A percentile compares a stretch with the other conserved stretches of the same genome.
Conservation (phyloP, 2,329 filamentous ascomycete genomes). For the Pseudocercospora ulei region DNA sequence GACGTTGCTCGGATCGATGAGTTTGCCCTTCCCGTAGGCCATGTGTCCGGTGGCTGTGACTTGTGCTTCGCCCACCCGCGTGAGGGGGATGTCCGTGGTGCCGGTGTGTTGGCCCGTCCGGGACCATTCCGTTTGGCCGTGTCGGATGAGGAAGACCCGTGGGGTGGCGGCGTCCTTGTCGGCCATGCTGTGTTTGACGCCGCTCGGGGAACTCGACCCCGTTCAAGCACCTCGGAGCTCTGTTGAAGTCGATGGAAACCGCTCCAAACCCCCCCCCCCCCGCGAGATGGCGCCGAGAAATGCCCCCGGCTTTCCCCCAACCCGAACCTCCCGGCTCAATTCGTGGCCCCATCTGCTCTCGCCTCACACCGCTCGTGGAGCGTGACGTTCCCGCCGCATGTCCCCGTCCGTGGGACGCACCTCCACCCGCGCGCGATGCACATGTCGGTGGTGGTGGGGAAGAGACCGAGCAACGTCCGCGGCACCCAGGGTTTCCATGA, state of each 20-base stretch:
- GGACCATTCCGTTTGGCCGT: conserved; percentile 94
- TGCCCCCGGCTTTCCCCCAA: not conserved
- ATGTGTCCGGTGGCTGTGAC: conserved; percentile 39
- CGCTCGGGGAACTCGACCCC: too few species aligned
- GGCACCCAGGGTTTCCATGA: too few species aligned
- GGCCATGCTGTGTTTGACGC: conserved; percentile 30
- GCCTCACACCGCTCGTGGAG: too few species aligned
- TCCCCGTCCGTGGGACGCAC: too few species aligned
- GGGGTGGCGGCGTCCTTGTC: conserved; percentile 46
- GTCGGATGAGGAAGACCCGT: conserved; percentile 71
- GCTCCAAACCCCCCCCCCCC: too few species aligned
- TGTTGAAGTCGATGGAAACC: too few species aligned
- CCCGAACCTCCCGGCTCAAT: too few species aligned
- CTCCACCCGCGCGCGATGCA: too few species aligned
- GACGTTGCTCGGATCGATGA: conserved; percentile 45
- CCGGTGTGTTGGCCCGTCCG: conserved; percentile 72
- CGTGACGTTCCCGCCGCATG: too few species aligned
- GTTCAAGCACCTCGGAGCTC: not conserved
- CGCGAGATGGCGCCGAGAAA: conserved; percentile 1
- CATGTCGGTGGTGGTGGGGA: too few species aligned
- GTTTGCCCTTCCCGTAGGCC: conserved; percentile 44
- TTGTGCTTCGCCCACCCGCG: conserved; percentile 63
- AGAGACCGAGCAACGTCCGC: too few species aligned
- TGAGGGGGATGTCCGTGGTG: conserved; percentile 75
- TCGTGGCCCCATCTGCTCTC: too few species aligned